Percentiles rank a stretch among this genome's conserved stretches.
Conservation (phyloP, 2,329 filamentous ascomycete genomes). For the Escovopsis weberi region DNA sequence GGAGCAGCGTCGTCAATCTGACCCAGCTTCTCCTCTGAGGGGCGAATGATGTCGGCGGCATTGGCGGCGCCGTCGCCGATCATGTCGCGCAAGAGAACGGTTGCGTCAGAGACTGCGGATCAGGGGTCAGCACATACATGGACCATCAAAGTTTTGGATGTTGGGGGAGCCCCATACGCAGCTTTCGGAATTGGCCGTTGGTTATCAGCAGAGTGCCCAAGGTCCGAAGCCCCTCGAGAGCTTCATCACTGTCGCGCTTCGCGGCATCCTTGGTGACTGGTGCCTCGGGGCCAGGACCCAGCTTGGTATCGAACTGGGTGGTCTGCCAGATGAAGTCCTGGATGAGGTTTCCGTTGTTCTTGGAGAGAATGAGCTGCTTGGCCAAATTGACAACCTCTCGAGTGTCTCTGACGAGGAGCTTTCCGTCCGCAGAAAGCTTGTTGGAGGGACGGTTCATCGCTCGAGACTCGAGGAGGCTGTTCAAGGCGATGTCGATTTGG, state of each 20-base stretch:
- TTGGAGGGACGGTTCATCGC: conserved; percentile 54
- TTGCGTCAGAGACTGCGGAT: conserved; percentile 54
- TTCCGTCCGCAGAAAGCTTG: conserved; percentile 72
- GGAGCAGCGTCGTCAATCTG: conserved; percentile 74
- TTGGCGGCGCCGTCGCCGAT: conserved; percentile 78
- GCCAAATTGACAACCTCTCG: conserved; percentile 70
- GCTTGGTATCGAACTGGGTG: conserved; percentile 53
- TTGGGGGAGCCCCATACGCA: conserved; percentile 44
- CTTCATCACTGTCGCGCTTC: conserved; percentile 71
- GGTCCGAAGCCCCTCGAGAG: conserved; percentile 71
- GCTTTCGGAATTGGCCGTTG: conserved; percentile 91
- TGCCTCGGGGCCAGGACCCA: conserved; percentile 45
- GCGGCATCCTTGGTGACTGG: conserved; percentile 64
- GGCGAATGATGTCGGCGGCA: conserved; percentile 60
- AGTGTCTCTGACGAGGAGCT: conserved; percentile 61
- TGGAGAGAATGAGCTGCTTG: conserved; percentile 73
- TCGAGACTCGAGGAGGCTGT: conserved; percentile 65
- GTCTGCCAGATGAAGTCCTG: conserved; percentile 98
- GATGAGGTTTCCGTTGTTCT: conserved; percentile 87
- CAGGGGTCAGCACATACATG: conserved; percentile 7
- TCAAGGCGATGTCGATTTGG: conserved; percentile 89
- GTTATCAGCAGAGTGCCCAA: conserved; percentile 81
- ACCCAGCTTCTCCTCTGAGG: conserved; percentile 58
- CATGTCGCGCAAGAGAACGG: conserved; percentile 73
- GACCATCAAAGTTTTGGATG: neutral